Evolutionary conservation across 2,329 filamentous ascomycete genomes (phyloP).

Genomic region (Pseudogymnoascus sp.): DNA sequence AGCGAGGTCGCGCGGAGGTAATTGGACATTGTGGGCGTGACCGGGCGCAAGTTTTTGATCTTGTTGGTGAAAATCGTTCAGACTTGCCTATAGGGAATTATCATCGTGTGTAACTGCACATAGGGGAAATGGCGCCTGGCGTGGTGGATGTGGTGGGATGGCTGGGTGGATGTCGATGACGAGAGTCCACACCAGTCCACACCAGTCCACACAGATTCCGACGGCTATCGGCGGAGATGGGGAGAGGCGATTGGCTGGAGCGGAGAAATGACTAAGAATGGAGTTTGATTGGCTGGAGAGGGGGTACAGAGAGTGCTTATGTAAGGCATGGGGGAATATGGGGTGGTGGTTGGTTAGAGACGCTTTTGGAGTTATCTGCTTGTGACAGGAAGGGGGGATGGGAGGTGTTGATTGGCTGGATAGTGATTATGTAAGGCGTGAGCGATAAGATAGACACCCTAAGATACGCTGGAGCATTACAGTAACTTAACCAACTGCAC

Average conservation of each 20-base stretch:
- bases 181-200: not conserved
- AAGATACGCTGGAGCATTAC: too few species aligned
- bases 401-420: not conserved
- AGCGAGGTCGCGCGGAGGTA: not conserved
- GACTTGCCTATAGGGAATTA: conserved; percentile 22
- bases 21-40: conserved; percentile 5
- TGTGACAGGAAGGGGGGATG: too few species aligned
- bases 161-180: not conserved
- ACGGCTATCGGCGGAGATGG: not conserved
- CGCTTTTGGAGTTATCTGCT: too few species aligned
- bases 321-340: not conserved
- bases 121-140: conserved; percentile 15
- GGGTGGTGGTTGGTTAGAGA: not conserved
- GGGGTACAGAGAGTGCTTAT: not conserved
- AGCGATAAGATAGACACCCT: not conserved
- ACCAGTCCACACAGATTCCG: too few species aligned
- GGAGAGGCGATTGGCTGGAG: not conserved
- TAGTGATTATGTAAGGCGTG: not conserved
- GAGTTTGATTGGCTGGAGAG: not conserved
- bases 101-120: conserved; percentile 19
- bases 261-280: conserved; percentile 15
- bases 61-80: conserved; percentile 14
- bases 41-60: not conserved
- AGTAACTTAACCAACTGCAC: too few species aligned
- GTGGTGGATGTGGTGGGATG: conserved; percentile 12